Conservation (phyloP, 495 filamentous ascomycete species). For the Hypoxylon perforatum region DNA sequence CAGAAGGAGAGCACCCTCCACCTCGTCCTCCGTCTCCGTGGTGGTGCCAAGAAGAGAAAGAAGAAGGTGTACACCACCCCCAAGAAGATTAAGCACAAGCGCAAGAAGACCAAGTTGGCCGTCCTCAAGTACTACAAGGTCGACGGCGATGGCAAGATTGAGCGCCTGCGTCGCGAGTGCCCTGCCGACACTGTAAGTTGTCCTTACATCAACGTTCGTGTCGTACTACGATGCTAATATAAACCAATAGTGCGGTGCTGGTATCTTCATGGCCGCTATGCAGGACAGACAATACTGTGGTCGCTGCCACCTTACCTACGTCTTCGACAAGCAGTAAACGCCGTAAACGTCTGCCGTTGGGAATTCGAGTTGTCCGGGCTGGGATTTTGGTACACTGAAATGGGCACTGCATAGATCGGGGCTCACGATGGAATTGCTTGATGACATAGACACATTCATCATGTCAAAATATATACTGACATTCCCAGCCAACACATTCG, state of each 20-base stretch:
- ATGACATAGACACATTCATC: conserved; percentile 33
- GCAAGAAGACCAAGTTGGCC: conserved; percentile 99
- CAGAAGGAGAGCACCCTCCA: conserved; percentile 99
- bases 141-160: conserved; percentile 98
- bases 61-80: conserved; percentile 99
- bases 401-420: neutral
- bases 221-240: conserved; percentile 36
- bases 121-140: conserved; percentile 99
- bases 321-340: conserved; percentile 85
- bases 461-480: conserved; percentile 29
- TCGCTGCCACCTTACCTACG: conserved; percentile 99
- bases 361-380: conserved; percentile 21
- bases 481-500: conserved; percentile 27
- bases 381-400: conserved; percentile 43
- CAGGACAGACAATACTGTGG: conserved; percentile 99
- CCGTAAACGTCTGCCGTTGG: conserved; percentile 27
- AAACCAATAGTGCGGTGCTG: conserved; percentile 84
- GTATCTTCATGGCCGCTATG: conserved; percentile 99
- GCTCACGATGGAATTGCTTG: conserved; percentile 34
- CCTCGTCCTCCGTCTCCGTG: conserved; percentile 96
- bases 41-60: conserved; percentile 99
- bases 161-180: conserved; percentile 98
- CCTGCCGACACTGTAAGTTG: conserved; percentile 85
- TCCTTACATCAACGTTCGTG: neutral
- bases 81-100: conserved; percentile 99